Base-by-base conservation (phyloP, 2,329 filamentous ascomycete species). In the Pseudophaeomoniella oleicola region DNA sequence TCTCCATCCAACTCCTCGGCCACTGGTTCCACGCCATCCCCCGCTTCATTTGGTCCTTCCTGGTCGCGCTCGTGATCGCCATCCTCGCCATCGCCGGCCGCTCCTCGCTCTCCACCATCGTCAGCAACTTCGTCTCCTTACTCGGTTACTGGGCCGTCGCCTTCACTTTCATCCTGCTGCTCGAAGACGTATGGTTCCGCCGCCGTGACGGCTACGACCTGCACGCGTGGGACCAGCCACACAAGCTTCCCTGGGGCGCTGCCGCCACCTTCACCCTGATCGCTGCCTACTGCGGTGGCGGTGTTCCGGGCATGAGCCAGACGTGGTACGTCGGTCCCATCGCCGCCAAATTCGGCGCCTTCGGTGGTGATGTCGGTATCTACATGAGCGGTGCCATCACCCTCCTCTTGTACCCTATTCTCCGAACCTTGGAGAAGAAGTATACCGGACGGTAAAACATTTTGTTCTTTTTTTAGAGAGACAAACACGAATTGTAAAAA, bases 301-400 rank as follows among this genome's bases (percentile, higher is more conserved):
- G 80, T 49, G 64, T 81, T 2, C 60, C 71, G 3, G 79, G 80
- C 4, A 84, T 84, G 76, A 69, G 69, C 18, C 79, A 85, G 55
- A 55, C 63, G 0, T 84, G 78, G 77, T 80, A 64, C 45, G 69
- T 71, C 1, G 80, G 80, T 0, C 78, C 77, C 0, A 73, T 84
- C 42, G 78, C 75, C 0, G 72, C 72, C 36, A 66, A 73, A 32
- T 55, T 58, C 27, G 54, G 62, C 3, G 35, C 42, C 2, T 58
- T 40, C 42, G 62, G 62, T 31, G 73, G 71, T 17, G 74, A 78
- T 55, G 56, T 77, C 19, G 74, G 72, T 6, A 73, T 82, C 44
- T 78, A 81, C 51, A 53, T 81, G 32, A 78, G 66, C 0, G 81
- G 82, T 50, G 64, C 60, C 1, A 78, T 83, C 46, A 53, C 71